A percentile compares a stretch with the other conserved stretches of the same genome.
Conservation (phyloP, 2,329 filamentous ascomycete genomes). For the Fusarium sp. region DNA sequence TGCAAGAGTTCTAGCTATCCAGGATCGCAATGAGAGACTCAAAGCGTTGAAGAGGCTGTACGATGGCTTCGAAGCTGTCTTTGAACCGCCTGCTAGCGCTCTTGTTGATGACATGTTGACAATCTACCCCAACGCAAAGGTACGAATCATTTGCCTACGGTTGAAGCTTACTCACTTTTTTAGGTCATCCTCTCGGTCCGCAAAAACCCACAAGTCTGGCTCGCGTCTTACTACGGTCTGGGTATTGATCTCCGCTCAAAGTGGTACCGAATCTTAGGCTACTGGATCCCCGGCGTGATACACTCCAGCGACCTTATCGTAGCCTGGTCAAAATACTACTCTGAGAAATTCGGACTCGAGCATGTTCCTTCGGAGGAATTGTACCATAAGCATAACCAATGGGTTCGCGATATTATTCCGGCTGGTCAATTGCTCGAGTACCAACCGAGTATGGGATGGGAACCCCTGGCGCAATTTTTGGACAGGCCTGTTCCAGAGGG, state of each 20-base stretch:
- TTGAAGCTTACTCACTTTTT: background rate
- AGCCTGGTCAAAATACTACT: conserved; percentile 37
- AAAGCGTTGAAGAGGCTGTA: conserved; percentile 36
- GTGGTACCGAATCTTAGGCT: conserved; percentile 33
- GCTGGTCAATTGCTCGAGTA: conserved; percentile 34
- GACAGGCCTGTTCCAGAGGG: conserved; percentile 18
- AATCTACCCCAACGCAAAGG: conserved; percentile 36
- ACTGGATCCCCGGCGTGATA: conserved; percentile 40
- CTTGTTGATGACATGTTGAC: conserved; percentile 39
- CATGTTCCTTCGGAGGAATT: conserved; percentile 30
- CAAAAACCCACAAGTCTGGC: conserved; percentile 39
- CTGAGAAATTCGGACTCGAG: conserved; percentile 22
- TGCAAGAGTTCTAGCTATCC: conserved; percentile 30
- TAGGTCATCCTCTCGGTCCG: conserved; percentile 40
- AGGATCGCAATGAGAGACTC: conserved; percentile 34
- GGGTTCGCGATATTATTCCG: conserved; percentile 35
- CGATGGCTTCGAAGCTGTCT: conserved; percentile 39
- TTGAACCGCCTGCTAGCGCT: conserved; percentile 38
- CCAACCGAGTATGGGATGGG: conserved; percentile 41
- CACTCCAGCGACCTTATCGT: conserved; percentile 39
- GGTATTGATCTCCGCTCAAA: conserved; percentile 39
- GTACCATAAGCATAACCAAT: conserved; percentile 37
- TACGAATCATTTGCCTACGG: background rate
- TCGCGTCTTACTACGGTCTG: conserved; percentile 38
- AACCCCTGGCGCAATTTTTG: conserved; percentile 27